Conservation (phyloP, 805 yeast species). For the Naumovozyma baii region DNA sequence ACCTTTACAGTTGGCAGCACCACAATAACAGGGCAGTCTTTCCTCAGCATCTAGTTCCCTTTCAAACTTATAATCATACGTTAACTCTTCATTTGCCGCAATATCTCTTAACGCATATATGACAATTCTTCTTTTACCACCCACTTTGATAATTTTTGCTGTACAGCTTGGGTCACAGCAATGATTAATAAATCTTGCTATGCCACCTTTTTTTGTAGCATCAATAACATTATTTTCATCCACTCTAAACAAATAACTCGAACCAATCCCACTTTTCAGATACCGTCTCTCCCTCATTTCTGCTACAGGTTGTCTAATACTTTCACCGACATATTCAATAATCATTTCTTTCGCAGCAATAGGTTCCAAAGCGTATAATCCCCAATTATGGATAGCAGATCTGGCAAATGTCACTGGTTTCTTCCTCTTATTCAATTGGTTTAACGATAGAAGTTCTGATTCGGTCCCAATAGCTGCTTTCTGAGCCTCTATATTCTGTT, state of each 20-base stretch:
- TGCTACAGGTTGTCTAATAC: slow-evolving; percentile 86
- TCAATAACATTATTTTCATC: slow-evolving; percentile 93
- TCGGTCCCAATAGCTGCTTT: slow-evolving; percentile 70
- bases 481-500: slow-evolving; percentile 79
- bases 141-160: slow-evolving; percentile 91
- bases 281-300: slow-evolving; percentile 84
- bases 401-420: slow-evolving; percentile 95
- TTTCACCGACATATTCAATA: slow-evolving; percentile 94
- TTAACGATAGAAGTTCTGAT: slow-evolving; percentile 70
- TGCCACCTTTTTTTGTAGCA: slow-evolving; percentile 95
- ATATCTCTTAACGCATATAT: slow-evolving; percentile 87
- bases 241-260: slow-evolving; percentile 83
- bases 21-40: slow-evolving; percentile 86
- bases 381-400: slow-evolving; percentile 98
- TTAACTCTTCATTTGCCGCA: slow-evolving; percentile 80
- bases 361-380: slow-evolving; percentile 88
- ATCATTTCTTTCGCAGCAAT: slow-evolving; percentile 96
- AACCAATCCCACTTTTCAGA: slow-evolving; percentile 85
- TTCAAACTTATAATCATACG: slow-evolving; percentile 94
- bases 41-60: slow-evolving; percentile 82
- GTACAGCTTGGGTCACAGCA: slow-evolving; percentile 97
- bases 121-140: slow-evolving; percentile 87
- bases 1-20: slow-evolving; percentile 91
- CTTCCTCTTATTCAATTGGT: slow-evolving; percentile 79
- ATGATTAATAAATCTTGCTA: slow-evolving; percentile 93